Evolutionary conservation across 371 early-diverging fungal genomes (phyloP), one percentile per base, ranked within the genome.

Genomic region (Sporodiniella umbellata): DNA sequence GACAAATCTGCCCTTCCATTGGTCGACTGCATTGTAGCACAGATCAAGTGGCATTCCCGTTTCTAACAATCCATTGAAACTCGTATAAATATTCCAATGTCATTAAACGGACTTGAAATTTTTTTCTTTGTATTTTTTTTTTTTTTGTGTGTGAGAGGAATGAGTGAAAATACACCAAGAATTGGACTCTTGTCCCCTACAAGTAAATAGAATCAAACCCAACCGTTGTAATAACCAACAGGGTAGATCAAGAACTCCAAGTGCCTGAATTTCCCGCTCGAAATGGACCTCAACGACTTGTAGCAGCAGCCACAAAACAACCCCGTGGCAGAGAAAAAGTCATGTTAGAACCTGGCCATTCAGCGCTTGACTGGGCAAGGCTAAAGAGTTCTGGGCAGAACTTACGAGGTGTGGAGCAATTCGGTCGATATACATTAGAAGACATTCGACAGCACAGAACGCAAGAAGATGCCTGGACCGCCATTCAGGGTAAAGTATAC

Each of bases 331-430:
- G 94, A 21, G 74, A 79, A 54, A 96, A 96, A 68, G 84, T 93
- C 3, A 80, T 83, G 14, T 73, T 96, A 4, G 88, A 81, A 51
- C 94, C 95, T 0, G 96, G 96, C 0, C 88, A 90, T 60, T 96
- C 96, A 3, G 82, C 95, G 24, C 61, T 94, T 23, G 96, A 97
- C 71, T 96, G 98, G 98, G 92, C 92, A n/a, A 72, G 83, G 23
- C 72, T 95, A 4, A 87, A 81, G 33, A 61, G 62, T 10, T 90
- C 93, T 1, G 92, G 90, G 12, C 64, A 78, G 33, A 83, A 93
- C 64, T 72, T 92, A n/a, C 70, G 89, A 47, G 90, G 18, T 7
- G 23, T 22, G 38, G 8, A 21, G 18, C 59, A 65, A 33, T 48
- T 85, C 19, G 78, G 75, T 3, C 64, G 84, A 48, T 85, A 79